Base-by-base conservation (phyloP, 352 stramenopile species). In the Phytopythium ostracodes region DNA sequence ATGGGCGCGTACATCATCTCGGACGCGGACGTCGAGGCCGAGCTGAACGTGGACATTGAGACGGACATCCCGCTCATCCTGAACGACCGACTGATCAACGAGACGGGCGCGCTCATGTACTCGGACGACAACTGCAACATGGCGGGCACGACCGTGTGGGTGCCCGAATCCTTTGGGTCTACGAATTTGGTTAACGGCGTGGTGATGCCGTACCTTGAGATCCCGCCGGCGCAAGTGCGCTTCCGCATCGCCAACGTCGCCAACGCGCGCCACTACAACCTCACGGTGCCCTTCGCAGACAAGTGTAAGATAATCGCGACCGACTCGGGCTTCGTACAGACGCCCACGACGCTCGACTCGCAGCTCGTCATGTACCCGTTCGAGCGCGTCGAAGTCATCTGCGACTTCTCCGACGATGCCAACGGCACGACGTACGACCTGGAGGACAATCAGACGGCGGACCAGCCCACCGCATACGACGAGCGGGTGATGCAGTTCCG, bases 261-360 rank as follows among this genome's bases (percentile, higher is more conserved):
- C 58, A 91, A 91, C 64, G 64, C 82, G 44, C 77, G 82, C 44
- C 70, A 89, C 68, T 91, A 91, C 74, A 91, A 91, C 63, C 72
- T 91, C 27, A 81, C 76, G 12, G 72, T 91, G 18, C 79, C 82
- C 12, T 91, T 91, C 64, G 71, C 75, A 0, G 62, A 72, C 63
- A 79, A 85, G 67, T 88, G 82, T 62, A 65, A 70, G n/a, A 27
- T 83, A 5, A 85, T 91, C 50, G 79, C 76, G 12, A 84, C 66
- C n/a, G 82, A 91, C 64, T 82, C 74, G 33, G 82, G 82, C 22
- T 89, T 83, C 52, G 77, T 91, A 4, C 57, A 82, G 33, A 67
- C 66, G 12, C 56, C 74, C 5, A 59, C 57, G 42, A 4, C 52
- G 24, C 22, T 76, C 15, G 59, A 43, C 25, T 46, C 68, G 14